phyloP scores from a whole-genome alignment of 1,139 yeast species.

The Yamadazyma triangularis region DNA sequence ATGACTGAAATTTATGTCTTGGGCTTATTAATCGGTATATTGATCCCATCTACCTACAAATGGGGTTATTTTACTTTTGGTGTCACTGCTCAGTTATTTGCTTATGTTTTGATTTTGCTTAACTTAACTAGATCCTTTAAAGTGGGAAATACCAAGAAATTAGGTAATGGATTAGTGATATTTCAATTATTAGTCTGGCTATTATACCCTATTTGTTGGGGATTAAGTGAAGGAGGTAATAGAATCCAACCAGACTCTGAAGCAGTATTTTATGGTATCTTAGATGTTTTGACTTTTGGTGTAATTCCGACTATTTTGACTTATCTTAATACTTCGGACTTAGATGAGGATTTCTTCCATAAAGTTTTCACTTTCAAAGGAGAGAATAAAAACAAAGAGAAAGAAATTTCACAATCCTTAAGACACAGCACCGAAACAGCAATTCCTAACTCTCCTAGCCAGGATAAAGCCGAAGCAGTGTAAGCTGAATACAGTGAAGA shows the following conservation, averaged over 20 bases:
- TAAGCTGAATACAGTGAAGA: no score
- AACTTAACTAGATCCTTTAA: no score
- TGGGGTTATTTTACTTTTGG: no score
- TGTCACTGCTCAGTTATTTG: conserved; percentile 28
- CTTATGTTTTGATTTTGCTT: no score
- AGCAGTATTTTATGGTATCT: conserved; percentile 56
- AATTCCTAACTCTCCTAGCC: no score
- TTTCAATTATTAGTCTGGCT: conserved; percentile 32
- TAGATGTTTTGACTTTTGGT: conserved; percentile 44
- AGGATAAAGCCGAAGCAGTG: no score
- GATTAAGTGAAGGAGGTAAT: conserved; percentile 60
- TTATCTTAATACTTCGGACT: conserved; percentile 21
- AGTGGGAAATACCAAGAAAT: no score
- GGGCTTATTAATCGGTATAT: conserved; percentile 46
- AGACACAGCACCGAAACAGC: no score
- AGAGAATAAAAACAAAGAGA: no score
- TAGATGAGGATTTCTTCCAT: conserved; percentile 20
- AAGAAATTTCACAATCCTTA: no score
- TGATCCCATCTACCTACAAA: conserved; percentile 52
- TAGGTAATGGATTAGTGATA: conserved; percentile 24
- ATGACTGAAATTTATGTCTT: conserved; percentile 46
- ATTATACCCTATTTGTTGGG: conserved; percentile 54
- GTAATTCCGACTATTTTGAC: conserved; percentile 34
- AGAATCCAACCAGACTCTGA: conserved; percentile 57
- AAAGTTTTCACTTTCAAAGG: no score